Percentiles rank a stretch among this genome's conserved stretches.
phyloP scores from a whole-genome alignment of 2,329 filamentous ascomycete genomes.

The Knufia petricola region DNA sequence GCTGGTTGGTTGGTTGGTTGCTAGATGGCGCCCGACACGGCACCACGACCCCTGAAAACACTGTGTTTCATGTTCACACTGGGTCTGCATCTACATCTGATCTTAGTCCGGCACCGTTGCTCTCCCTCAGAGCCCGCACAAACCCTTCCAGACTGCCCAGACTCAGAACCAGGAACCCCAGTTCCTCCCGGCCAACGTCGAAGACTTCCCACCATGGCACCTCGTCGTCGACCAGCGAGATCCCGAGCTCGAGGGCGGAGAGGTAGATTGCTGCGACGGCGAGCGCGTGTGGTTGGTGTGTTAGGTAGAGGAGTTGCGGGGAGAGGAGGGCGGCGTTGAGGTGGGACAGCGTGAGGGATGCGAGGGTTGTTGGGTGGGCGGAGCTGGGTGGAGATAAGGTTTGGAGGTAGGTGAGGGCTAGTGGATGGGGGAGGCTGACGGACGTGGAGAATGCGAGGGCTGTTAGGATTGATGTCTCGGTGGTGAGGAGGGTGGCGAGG shows the following conservation, averaged over 20 bases:
- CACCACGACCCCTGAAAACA: too few species aligned
- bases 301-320: slow-evolving; percentile 81
- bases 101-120: too few species aligned
- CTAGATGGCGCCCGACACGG: not conserved
- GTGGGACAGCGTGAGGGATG: slow-evolving; percentile 59
- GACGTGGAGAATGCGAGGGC: slow-evolving; percentile 73
- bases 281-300: slow-evolving; percentile 77
- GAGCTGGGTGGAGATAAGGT: slow-evolving; percentile 52
- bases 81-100: too few species aligned
- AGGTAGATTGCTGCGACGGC: slow-evolving; percentile 85
- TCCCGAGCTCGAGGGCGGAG: slow-evolving; percentile 65
- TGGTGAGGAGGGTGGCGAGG: slow-evolving; percentile 55
- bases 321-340: slow-evolving; percentile 80
- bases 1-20: too few species aligned
- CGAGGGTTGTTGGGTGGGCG: slow-evolving; percentile 43
- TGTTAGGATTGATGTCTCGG: slow-evolving; percentile 68
- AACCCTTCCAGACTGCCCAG: slow-evolving; percentile 71
- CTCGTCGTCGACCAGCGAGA: slow-evolving; percentile 69
- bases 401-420: slow-evolving; percentile 88
- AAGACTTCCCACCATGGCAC: slow-evolving; percentile 89
- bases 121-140: slow-evolving; percentile 47
- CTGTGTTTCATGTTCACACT: too few species aligned
- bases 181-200: slow-evolving; percentile 85
- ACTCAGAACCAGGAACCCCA: slow-evolving; percentile 83
- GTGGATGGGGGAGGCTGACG: slow-evolving; percentile 72